Percentiles rank a stretch among this genome's conserved stretches.
Evolutionary conservation across 768 basidiomycete species (phyloP).

Genomic region (Suillus subaureus): DNA sequence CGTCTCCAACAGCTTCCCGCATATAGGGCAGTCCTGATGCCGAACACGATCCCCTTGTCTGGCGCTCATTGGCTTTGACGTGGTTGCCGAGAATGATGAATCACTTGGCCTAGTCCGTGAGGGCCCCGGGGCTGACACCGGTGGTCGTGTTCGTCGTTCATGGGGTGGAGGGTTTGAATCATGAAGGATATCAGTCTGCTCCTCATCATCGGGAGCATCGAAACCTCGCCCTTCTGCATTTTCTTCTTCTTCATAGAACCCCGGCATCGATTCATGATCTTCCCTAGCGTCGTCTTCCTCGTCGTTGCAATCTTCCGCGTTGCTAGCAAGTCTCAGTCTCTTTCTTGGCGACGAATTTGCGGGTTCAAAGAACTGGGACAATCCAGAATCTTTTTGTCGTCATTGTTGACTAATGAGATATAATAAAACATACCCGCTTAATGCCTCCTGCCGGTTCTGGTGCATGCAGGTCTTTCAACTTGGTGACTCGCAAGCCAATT

Average conservation of each 20-base stretch:
- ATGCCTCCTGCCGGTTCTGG: slow-evolving; percentile 55
- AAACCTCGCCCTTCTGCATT: slow-evolving; percentile 18
- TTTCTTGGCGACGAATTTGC: slow-evolving; percentile 40
- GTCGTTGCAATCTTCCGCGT: slow-evolving; percentile 16
- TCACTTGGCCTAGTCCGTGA: slow-evolving; percentile 18
- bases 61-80: slow-evolving; percentile 3
- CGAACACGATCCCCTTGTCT: slow-evolving; percentile 6
- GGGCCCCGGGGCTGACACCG: slow-evolving; percentile 25
- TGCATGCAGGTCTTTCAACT: slow-evolving; percentile 78
- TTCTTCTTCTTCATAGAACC: slow-evolving; percentile 53
- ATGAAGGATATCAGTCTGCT: slow-evolving; percentile 13
- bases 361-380: slow-evolving; percentile 59
- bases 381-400: neutral
- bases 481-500: slow-evolving; percentile 87
- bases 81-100: slow-evolving; percentile 6
- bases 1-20: slow-evolving; percentile 56
- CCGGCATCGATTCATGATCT: slow-evolving; percentile 49
- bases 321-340: slow-evolving; percentile 36
- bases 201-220: slow-evolving; percentile 11
- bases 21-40: slow-evolving; percentile 71
- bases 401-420: neutral
- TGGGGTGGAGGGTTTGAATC: slow-evolving; percentile 20
- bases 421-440: slow-evolving; percentile 59
- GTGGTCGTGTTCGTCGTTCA: slow-evolving; percentile 20
- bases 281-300: slow-evolving; percentile 27